Evolutionary conservation across 495 filamentous ascomycete genomes (phyloP).

Genomic region (Staphylotrichum tortipilum): DNA sequence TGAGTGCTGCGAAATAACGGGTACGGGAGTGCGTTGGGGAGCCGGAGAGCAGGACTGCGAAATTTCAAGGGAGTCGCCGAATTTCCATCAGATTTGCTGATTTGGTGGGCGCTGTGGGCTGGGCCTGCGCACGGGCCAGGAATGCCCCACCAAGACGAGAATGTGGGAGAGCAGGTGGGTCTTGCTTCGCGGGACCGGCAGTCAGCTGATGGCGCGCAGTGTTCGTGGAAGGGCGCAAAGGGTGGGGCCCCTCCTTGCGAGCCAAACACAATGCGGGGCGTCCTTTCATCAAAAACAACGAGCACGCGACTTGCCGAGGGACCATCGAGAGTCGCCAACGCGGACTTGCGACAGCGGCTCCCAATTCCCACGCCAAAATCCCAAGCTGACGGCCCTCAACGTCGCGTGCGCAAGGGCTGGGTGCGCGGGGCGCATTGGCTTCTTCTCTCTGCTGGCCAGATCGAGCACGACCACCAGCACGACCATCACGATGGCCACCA

Average conservation of each 20-base stretch:
- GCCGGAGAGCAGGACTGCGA: conserved; percentile 21
- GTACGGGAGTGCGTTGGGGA: conserved; percentile 21
- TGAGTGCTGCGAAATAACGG: conserved; percentile 20
- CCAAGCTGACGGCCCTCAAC: conserved; percentile 5
- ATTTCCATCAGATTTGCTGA: conserved; percentile 25
- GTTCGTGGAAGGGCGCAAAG: conserved; percentile 7
- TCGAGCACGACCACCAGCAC: no score
- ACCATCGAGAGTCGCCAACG: no score
- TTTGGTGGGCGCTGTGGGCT: conserved; percentile 29
- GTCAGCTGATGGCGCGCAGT: conserved; percentile 23
- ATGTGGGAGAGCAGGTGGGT: background rate
- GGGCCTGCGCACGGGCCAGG: conserved; percentile 17
- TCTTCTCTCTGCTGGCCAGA: conserved; percentile 9
- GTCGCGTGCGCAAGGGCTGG: conserved; percentile 3
- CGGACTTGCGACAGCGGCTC: background rate
- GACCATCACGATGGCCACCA: conserved; percentile 37
- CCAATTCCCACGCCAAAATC: background rate
- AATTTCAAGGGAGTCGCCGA: conserved; percentile 24
- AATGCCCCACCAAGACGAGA: background rate
- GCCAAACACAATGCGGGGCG: no score
- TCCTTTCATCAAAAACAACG: no score
- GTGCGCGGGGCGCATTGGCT: conserved; percentile 36
- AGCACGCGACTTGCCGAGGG: no score
- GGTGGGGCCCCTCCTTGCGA: background rate
- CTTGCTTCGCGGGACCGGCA: background rate